Base-by-base conservation (phyloP, 306 rosid species). In the Argentina anserina region DNA sequence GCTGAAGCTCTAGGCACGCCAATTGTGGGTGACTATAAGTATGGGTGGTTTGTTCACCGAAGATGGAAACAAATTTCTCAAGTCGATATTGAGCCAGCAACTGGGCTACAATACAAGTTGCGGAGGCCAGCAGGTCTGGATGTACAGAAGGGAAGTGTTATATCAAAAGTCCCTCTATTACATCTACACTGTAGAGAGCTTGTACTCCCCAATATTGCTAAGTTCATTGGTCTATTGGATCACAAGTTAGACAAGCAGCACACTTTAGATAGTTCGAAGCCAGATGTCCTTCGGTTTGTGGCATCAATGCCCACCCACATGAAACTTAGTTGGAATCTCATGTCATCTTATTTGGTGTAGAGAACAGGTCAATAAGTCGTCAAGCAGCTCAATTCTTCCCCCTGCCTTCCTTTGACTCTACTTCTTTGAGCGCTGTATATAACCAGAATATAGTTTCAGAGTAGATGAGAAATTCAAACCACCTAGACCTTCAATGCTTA, bases 1-100 rank as follows among this genome's bases (percentile, higher is more conserved):
- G 97, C 98, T 36, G 97, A 94, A 88, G 98, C 98, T 67, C 92
- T 94, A 36, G 97, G 98, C 67, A 91, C 97, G 0, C 97, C 98
- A 8, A 94, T 94, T 40, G 96, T 94, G 70, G 98, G 98, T 5
- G 98, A 94, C 79, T 94, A 89, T 50, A 91, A 88, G 83, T 94
- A 94, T 12, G 98, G 98, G 34, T 94, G 98, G 98, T 88, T 85
- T 66, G 89, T 89, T 70, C 98, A 94, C 62, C 78, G 72, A 75
- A 82, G 78, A 52, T 91, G 98, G 98, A 91, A 91, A 76, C 97
- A 94, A 75, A 91, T 86, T 91, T 77, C 96, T 3, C 89, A 85
- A 3, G 84, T 89, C 0, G 90, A 94, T 67, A 59, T 85, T 0
- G 98, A 94, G 79, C 97, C 91, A 14, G 83, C 75, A 15, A 79